A percentile compares a stretch with the other conserved stretches of the same genome.
Evolutionary conservation across 768 basidiomycete species (phyloP).

Genomic region (Phylloporus arenicola): DNA sequence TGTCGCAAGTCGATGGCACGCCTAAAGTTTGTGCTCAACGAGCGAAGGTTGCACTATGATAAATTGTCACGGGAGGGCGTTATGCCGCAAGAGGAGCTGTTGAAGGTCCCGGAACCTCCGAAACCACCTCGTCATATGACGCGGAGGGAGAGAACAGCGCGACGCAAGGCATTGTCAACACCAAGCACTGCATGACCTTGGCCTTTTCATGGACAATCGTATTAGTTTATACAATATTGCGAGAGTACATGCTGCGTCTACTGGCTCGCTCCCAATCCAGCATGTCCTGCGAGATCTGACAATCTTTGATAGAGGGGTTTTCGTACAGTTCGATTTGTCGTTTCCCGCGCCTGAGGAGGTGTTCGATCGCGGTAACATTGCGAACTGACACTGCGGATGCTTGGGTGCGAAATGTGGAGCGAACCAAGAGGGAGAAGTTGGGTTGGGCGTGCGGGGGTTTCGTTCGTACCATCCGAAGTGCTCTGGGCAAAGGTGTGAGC

Average conservation of each 20-base stretch:
- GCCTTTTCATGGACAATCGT: neutral
- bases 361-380: constrained; percentile 66
- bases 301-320: constrained; percentile 61
- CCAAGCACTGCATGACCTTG: constrained; percentile 3
- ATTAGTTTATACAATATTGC: constrained; percentile 9
- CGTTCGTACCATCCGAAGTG: constrained; percentile 65
- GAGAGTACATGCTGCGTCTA: neutral
- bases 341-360: constrained; percentile 63
- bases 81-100: constrained; percentile 15
- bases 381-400: constrained; percentile 57
- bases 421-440: constrained; percentile 65
- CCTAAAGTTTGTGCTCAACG: constrained; percentile 88
- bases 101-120: constrained; percentile 11
- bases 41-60: constrained; percentile 80
- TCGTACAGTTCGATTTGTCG: constrained; percentile 70
- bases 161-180: constrained; percentile 8
- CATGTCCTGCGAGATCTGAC: constrained; percentile 72
- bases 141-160: constrained; percentile 17
- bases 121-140: constrained; percentile 15
- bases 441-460: constrained; percentile 58
- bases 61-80: constrained; percentile 21
- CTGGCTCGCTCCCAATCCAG: constrained; percentile 50
- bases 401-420: constrained; percentile 63
- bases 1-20: constrained; percentile 95
- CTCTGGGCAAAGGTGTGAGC: constrained; percentile 39